Conservation (phyloP, 495 filamentous ascomycete genomes). For the Penicillium alfredii region DNA sequence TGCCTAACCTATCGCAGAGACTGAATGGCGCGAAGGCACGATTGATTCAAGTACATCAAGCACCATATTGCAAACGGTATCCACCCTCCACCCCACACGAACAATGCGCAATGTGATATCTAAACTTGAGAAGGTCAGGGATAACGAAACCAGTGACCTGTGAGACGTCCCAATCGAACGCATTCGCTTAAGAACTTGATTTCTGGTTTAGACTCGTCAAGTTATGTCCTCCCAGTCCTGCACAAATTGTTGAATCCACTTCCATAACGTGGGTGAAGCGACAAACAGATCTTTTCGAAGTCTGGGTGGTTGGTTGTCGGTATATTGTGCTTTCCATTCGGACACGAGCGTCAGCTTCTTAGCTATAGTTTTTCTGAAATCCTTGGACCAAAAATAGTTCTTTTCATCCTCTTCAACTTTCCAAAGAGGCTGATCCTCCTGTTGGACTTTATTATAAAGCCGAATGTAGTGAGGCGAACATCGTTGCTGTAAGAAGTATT, state of each 20-base stretch:
- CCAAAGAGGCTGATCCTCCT: constrained; percentile 12
- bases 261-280: constrained; percentile 17
- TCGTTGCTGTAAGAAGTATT: constrained; percentile 12
- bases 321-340: constrained; percentile 19
- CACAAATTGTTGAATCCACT: constrained; percentile 16
- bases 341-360: constrained; percentile 23
- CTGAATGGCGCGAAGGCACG: too few relatives aligned
- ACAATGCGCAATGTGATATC: too few relatives aligned
- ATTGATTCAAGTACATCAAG: too few relatives aligned
- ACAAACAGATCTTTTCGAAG: constrained; percentile 22
- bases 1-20: too few relatives aligned
- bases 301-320: constrained; percentile 6
- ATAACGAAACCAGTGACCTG: not conserved
- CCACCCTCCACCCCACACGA: too few relatives aligned
- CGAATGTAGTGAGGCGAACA: constrained; percentile 14
- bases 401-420: constrained; percentile 18
- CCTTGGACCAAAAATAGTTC: constrained; percentile 16
- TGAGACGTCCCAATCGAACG: not conserved
- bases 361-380: constrained; percentile 19
- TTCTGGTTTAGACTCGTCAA: not conserved
- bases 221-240: constrained; percentile 16
- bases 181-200: constrained; percentile 1
- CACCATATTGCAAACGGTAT: too few relatives aligned
- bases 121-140: not conserved
- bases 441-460: constrained; percentile 14